These are phyloP conservation scores for Penicillium thymicola DNA, from an alignment of 2,329 filamentous ascomycete genomes.

Conservation along the genomic window DNA sequence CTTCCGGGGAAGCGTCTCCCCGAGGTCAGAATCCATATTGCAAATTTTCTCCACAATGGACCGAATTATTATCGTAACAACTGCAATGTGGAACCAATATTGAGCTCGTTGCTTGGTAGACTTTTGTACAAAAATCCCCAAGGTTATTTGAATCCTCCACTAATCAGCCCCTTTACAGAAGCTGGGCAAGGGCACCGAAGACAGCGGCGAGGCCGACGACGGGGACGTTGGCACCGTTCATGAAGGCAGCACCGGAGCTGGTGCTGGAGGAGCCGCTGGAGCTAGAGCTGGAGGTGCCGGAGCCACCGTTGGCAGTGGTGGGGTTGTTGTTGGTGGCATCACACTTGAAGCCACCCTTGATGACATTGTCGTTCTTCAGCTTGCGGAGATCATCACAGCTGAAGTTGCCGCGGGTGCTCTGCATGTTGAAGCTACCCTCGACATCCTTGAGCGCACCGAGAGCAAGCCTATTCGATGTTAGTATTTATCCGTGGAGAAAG, in stretches of 20 bases:
- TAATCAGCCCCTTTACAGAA: conserved; percentile 45
- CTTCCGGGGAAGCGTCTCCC: conserved; percentile 17
- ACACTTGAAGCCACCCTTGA: conserved; percentile 50
- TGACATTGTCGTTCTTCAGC: conserved; percentile 40
- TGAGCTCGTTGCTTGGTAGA: conserved; percentile 35
- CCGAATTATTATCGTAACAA: conserved; percentile 45
- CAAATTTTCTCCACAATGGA: conserved; percentile 33
- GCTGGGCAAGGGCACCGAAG: conserved; percentile 45
- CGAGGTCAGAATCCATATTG: conserved; percentile 24
- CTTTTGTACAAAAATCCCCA: conserved; percentile 37
- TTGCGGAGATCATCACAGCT: conserved; percentile 55
- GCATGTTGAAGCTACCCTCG: conserved; percentile 67
- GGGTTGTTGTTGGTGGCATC: conserved; percentile 36
- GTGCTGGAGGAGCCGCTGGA: conserved; percentile 26
- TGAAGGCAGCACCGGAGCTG: conserved; percentile 39
- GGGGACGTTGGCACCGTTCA: conserved; percentile 35
- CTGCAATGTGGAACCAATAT: conserved; percentile 31
- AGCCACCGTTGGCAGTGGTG: conserved; percentile 32
- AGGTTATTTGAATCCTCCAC: conserved; percentile 17
- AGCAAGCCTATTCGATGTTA: conserved; percentile 55
- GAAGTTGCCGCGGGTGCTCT: conserved; percentile 61
- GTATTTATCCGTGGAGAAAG: conserved; percentile 29
- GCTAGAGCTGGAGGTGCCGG: conserved; percentile 30
- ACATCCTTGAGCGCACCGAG: conserved; percentile 67
- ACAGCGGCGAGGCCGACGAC: conserved; percentile 43